Evolutionary conservation across 805 yeast genomes (phyloP), one percentile per base, ranked within the genome.

Genomic region (Zygosaccharomyces pseudorouxii): DNA sequence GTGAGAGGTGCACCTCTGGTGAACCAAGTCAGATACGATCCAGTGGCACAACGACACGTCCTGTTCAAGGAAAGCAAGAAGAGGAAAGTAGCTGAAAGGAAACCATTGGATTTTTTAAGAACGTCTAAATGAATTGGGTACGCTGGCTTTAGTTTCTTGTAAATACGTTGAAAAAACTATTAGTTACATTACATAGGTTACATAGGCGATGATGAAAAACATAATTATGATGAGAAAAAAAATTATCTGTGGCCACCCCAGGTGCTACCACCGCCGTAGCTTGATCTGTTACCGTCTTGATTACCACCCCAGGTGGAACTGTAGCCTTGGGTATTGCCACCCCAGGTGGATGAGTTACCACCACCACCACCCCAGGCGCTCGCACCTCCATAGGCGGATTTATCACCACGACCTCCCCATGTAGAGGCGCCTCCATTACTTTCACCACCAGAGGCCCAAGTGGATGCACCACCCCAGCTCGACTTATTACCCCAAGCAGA

Each of bases 31-130:
- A 79, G 93, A 59, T 89, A 89, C 62, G 97, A 89, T 63, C 96
- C 96, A 2, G 60, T 82, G 52, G 97, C 88, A 9, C 82, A 86
- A 69, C 82, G 96, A 68, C 97, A 89, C 72, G 96, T 93, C 45
- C 73, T 92, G 52, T 92, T 93, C 73, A 81, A 82, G 27, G 99
- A 92, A 67, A 79, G 85, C 46, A 87, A 86, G 67, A 89, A 88
- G 75, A 81, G 99, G 68, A 89, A 86, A 68, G 78, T 83, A 11
- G 81, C 81, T 6, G 81, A 76, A 45, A 65, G 68, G 29, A 73
- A 71, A 47, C 77, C 80, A 12, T 53, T 77, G 37, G 78, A 72
- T 55, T 79, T 77, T 58, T 64, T 77, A 2, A 71, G 81, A 55
- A 65, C 58, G 14, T 47, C 51, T 22, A 51, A 47, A 45, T 47